phyloP scores from a whole-genome alignment of 768 basidiomycete species.

The Lactarius vividus region DNA sequence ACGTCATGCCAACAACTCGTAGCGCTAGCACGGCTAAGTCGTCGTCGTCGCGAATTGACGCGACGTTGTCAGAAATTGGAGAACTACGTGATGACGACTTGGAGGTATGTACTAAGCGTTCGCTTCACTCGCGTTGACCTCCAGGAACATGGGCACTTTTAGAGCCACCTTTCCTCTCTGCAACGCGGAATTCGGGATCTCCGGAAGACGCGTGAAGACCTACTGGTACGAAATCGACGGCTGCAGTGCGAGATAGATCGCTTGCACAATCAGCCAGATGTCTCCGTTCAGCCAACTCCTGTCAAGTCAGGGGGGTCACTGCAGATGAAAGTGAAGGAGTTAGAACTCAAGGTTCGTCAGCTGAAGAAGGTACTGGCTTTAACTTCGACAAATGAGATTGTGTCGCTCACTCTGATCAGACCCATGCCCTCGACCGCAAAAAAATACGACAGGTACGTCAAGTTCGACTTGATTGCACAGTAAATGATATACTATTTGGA shows the following conservation, averaged over 20 bases:
- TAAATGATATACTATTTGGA: neutral
- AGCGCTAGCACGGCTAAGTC: slow-evolving; percentile 14
- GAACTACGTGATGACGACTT: neutral
- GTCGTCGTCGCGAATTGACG: slow-evolving; percentile 1
- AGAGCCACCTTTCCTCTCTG: slow-evolving; percentile 20
- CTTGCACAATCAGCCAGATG: slow-evolving; percentile 9
- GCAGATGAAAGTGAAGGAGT: slow-evolving; percentile 27
- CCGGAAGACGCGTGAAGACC: neutral
- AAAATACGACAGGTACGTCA: slow-evolving; percentile 12
- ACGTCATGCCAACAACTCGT: slow-evolving; percentile 17
- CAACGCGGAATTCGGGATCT: slow-evolving; percentile 10
- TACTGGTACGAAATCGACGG: slow-evolving; percentile 7
- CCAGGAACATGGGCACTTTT: neutral
- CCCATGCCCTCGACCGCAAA: slow-evolving; percentile 7
- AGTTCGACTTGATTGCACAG: slow-evolving; percentile 12
- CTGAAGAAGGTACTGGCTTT: slow-evolving; percentile 33
- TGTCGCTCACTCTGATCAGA: slow-evolving; percentile 20
- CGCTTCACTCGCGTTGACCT: neutral
- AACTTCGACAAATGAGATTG: neutral
- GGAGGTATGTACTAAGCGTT: neutral
- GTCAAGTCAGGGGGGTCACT: slow-evolving; percentile 18
- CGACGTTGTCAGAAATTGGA: neutral
- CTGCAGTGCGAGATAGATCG: slow-evolving; percentile 15
- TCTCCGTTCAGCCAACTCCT: slow-evolving; percentile 10
- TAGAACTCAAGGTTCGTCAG: slow-evolving; percentile 29